Percentiles rank a stretch among this genome's conserved stretches.
phyloP scores from a whole-genome alignment of 345 rosid genomes.

The Acer saccharum region DNA sequence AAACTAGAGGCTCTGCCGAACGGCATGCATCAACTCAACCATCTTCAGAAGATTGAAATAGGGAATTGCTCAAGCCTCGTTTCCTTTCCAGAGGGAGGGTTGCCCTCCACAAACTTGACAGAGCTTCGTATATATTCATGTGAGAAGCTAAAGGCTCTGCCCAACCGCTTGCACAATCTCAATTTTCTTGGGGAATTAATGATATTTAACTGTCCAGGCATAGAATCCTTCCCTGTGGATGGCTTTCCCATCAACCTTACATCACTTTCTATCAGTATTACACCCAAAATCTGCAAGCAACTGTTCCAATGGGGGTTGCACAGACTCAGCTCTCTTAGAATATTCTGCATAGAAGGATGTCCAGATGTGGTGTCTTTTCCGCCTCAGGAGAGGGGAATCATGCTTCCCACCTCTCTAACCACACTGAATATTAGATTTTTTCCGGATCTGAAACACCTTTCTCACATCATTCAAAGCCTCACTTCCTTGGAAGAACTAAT shows the following conservation, averaged over 20 bases:
- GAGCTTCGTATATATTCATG: background rate
- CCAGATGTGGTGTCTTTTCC: conserved; percentile 19
- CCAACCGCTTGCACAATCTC: background rate
- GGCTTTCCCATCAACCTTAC: conserved; percentile 18
- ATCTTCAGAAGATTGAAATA: background rate
- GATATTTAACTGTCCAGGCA: background rate
- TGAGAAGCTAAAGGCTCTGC: background rate
- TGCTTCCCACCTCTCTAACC: conserved; percentile 18
- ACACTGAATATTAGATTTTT: background rate
- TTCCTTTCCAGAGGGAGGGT: background rate
- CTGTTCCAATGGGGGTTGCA: conserved; percentile 27
- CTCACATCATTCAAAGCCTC: conserved; percentile 19
- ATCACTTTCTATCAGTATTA: background rate
- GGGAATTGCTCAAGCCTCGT: background rate
- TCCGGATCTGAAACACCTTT: background rate
- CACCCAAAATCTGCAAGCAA: background rate
- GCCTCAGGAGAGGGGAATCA: conserved; percentile 8
- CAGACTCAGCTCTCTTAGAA: conserved; percentile 17
- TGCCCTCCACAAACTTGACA: background rate
- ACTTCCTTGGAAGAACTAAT: conserved; percentile 14
- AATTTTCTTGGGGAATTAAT: background rate
- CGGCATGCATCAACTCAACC: background rate
- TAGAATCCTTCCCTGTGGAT: background rate
- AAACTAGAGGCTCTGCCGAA: conserved; percentile 3
- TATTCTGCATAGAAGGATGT: conserved; percentile 11